These are phyloP conservation scores for Mycena venus DNA, from an alignment of 768 basidiomycete genomes.

Conservation along the genomic window DNA sequence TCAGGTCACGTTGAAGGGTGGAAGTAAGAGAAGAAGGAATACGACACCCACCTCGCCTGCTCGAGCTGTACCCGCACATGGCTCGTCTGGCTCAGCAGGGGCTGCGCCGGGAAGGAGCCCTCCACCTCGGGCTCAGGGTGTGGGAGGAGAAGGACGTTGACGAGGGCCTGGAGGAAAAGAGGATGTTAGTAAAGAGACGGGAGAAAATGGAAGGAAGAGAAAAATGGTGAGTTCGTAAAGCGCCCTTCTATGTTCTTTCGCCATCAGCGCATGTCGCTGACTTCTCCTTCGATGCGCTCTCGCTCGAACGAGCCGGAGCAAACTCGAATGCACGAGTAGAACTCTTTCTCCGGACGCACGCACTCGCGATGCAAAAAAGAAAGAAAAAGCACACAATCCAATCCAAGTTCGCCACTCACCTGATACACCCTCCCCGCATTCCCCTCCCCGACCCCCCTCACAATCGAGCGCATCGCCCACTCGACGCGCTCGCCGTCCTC, in stretches of 20 bases:
- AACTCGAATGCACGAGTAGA: too few species aligned
- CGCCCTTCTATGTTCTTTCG: too few species aligned
- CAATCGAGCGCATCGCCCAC: slow-evolving; percentile 75
- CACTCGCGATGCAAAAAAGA: background rate
- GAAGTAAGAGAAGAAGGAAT: background rate
- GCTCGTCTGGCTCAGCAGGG: slow-evolving; percentile 79
- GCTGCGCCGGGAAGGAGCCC: slow-evolving; percentile 38
- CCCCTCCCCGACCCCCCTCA: slow-evolving; percentile 72
- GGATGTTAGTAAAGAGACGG: background rate
- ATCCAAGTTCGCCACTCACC: slow-evolving; percentile 60
- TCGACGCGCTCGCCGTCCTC: slow-evolving; percentile 86
- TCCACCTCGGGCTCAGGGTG: slow-evolving; percentile 71
- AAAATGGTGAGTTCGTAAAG: too few species aligned
- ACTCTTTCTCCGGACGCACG: too few species aligned
- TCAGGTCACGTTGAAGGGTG: too few species aligned
- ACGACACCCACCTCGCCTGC: slow-evolving; percentile 55
- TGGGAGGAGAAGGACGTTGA: slow-evolving; percentile 73
- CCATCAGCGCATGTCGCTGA: too few species aligned
- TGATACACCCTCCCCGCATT: slow-evolving; percentile 84
- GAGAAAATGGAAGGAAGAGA: background rate
- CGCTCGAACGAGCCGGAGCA: too few species aligned
- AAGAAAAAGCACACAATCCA: background rate
- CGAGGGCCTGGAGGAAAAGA: slow-evolving; percentile 66
- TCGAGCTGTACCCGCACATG: slow-evolving; percentile 81
- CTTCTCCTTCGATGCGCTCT: too few species aligned